Conservation (phyloP, 768 basidiomycete species). For the Boletus sp. region DNA sequence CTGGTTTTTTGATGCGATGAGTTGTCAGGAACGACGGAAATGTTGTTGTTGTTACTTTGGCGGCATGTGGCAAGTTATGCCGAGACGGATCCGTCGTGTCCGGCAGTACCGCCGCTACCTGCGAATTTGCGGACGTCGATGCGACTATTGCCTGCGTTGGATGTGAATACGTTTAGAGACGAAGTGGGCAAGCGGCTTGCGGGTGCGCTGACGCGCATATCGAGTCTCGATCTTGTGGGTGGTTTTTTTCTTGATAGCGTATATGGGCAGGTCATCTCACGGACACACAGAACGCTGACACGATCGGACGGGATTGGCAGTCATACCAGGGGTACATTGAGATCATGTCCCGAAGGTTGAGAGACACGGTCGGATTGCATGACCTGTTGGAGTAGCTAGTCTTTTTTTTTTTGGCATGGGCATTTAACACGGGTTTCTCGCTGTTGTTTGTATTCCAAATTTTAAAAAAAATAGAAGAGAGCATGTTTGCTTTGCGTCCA, state of each 20-base stretch:
- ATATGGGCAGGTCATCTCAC: too few relatives aligned
- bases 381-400: constrained; percentile 31
- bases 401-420: not conserved
- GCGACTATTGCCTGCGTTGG: constrained; percentile 54
- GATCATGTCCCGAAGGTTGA: constrained; percentile 69
- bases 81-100: constrained; percentile 25
- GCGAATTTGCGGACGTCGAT: constrained; percentile 44
- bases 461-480: not conserved
- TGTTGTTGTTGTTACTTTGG: constrained; percentile 77
- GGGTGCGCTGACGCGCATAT: constrained; percentile 53
- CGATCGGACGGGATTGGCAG: constrained; percentile 51
- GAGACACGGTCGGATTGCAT: constrained; percentile 59
- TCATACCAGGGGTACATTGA: constrained; percentile 69
- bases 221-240: constrained; percentile 49
- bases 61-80: constrained; percentile 72
- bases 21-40: constrained; percentile 61
- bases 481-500: not conserved
- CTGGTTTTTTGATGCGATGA: not conserved
- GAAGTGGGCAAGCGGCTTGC: constrained; percentile 56
- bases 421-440: not conserved
- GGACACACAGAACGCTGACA: constrained; percentile 37
- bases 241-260: not conserved
- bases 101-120: constrained; percentile 6
- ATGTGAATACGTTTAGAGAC: constrained; percentile 53
- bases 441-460: not conserved